Base-by-base conservation (phyloP, 2,329 filamentous ascomycete species). In the Phaeosphaeria sp. region DNA sequence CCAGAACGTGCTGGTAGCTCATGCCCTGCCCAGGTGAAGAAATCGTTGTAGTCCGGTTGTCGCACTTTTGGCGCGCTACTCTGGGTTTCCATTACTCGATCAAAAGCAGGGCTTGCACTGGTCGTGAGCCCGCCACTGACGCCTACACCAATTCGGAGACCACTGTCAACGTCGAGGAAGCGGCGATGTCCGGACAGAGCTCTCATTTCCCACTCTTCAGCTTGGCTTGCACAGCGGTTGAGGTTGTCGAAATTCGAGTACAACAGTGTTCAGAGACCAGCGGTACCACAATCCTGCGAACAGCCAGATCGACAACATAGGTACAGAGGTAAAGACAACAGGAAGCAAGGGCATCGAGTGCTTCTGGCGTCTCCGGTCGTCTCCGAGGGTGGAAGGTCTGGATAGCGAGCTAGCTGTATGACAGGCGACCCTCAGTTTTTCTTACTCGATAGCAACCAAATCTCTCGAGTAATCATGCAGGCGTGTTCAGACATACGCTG, bases 11-110 rank as follows among this genome's bases (percentile, higher is more conserved):
- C 46, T 52, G 50, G 42, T 41, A 54, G 30, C 22, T 25, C 33
- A n/a, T 44, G 46, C 48, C 17, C 22, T 47, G 50, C 36, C 51
- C 21, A 52, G 52, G 53, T 30, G 49, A 57, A 57, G 46, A 20
- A 56, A 51, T 46, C 25, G 25, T 53, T 20, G 47, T 58, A 23
- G 23, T 56, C 48, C 50, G 50, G 46, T 44, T 50, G 42, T 54
- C 43, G 52, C 36, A 51, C 52, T 50, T 54, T 64, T 56, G 55
- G 56, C 53, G 46, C 62, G 61, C 65, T 61, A 65, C 60, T 58
- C 21, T 39, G 60, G 60, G 67, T 64, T 69, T 64, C 55, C 42
- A 72, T 76, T 76, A 76, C 73, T 76, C 72, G 73, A 76, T 75
- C 59, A 58, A 25, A 58, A 70, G 70, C 64, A 66, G 59, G 61